phyloP scores from a whole-genome alignment of 2,329 filamentous ascomycete species.

The Fusarium haematococcum region DNA sequence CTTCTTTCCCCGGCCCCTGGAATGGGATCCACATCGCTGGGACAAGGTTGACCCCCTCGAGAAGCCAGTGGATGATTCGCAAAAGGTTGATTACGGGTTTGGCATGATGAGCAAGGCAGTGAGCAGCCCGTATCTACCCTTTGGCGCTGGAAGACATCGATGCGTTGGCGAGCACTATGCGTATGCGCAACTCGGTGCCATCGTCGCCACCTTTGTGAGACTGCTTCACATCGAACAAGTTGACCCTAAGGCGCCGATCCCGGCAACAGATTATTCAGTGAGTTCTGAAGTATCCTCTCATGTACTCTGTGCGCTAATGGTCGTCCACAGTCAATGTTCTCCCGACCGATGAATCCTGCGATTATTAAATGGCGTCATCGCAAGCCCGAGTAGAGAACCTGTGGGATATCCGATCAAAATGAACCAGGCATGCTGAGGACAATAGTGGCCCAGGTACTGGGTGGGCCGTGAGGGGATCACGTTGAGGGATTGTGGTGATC shows the following conservation, averaged over 20 bases:
- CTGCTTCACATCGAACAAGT: slow-evolving; percentile 73
- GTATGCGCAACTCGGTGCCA: slow-evolving; percentile 89
- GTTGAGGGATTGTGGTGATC: background rate
- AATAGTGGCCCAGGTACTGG: background rate
- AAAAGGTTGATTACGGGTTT: slow-evolving; percentile 94
- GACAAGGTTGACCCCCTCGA: slow-evolving; percentile 59
- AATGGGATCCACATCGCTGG: slow-evolving; percentile 95
- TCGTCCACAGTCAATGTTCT: slow-evolving; percentile 36
- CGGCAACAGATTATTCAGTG: slow-evolving; percentile 71
- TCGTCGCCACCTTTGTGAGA: slow-evolving; percentile 80
- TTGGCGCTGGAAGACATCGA: slow-evolving; percentile 92
- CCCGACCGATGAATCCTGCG: slow-evolving; percentile 39
- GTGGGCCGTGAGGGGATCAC: background rate
- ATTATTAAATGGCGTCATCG: slow-evolving; percentile 34
- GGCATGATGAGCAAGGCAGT: slow-evolving; percentile 91
- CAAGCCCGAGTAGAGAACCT: background rate
- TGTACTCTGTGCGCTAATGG: background rate
- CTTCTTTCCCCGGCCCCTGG: slow-evolving; percentile 83
- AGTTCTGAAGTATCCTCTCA: accelerated
- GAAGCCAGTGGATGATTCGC: slow-evolving; percentile 69
- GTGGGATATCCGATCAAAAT: background rate
- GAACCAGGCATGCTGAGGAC: background rate
- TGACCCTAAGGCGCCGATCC: slow-evolving; percentile 71
- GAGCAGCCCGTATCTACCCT: slow-evolving; percentile 89
- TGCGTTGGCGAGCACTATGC: slow-evolving; percentile 98